A percentile compares a stretch with the other conserved stretches of the same genome.
phyloP scores from a whole-genome alignment of 257 asterid genomes.

The Solanum acaule region DNA sequence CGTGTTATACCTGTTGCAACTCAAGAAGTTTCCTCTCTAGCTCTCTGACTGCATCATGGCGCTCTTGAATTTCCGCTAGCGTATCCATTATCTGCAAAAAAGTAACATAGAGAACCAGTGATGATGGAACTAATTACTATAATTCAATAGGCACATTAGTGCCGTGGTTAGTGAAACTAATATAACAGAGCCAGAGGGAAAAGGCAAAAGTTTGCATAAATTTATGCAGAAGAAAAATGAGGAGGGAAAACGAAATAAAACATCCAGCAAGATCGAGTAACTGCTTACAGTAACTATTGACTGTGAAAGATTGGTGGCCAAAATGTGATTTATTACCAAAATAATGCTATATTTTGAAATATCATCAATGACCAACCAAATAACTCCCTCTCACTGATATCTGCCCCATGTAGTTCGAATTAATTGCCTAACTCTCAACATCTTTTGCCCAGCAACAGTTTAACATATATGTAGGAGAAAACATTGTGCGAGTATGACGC shows the following conservation, averaged over 20 bases:
- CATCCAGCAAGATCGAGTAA: background rate
- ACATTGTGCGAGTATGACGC: background rate
- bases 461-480: background rate
- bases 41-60: slow-evolving; percentile 98
- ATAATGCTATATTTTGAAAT: background rate
- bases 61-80: slow-evolving; percentile 96
- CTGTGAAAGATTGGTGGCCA: background rate
- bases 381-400: background rate
- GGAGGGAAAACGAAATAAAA: background rate
- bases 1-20: slow-evolving; percentile 70
- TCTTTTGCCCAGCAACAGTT: background rate
- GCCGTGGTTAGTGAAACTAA: background rate
- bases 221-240: background rate
- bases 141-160: background rate
- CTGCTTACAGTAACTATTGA: background rate
- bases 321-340: background rate
- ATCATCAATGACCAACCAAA: background rate
- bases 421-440: background rate
- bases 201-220: background rate
- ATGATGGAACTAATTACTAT: background rate
- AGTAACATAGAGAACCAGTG: background rate
- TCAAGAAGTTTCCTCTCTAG: slow-evolving; percentile 93
- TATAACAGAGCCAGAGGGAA: background rate
- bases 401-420: background rate
- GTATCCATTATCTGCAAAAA: slow-evolving; percentile 82